Percentiles rank a stretch among this genome's conserved stretches.
Conservation (phyloP, 2,329 filamentous ascomycete species). For the Amylocarpus encephaloides region DNA sequence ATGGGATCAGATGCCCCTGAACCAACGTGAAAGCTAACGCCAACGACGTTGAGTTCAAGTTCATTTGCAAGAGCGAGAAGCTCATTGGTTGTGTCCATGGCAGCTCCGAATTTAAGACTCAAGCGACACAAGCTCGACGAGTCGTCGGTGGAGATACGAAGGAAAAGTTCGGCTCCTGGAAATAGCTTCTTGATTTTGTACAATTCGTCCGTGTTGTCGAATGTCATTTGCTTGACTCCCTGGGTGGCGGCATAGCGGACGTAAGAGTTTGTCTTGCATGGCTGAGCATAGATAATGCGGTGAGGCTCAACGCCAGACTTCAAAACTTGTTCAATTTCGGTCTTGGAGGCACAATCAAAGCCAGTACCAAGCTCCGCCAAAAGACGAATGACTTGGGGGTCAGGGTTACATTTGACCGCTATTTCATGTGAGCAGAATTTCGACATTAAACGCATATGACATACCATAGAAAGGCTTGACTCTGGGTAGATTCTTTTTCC, state of each 20-base stretch:
- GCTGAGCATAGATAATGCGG: constrained; percentile 97
- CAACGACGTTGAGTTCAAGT: constrained; percentile 82
- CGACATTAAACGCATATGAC: constrained; percentile 46
- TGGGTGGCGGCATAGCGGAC: constrained; percentile 79
- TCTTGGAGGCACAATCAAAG: constrained; percentile 97
- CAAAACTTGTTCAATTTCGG: constrained; percentile 90
- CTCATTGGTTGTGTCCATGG: constrained; percentile 70
- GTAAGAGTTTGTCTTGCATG: constrained; percentile 99
- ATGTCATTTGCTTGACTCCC: constrained; percentile 96
- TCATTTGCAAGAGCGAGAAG: constrained; percentile 75
- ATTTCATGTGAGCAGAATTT: constrained; percentile 16
- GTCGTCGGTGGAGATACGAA: constrained; percentile 95
- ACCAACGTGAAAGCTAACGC: constrained; percentile 96
- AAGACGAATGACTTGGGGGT: constrained; percentile 80
- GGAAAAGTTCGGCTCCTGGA: constrained; percentile 81
- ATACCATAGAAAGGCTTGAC: constrained; percentile 95
- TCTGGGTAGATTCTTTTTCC: constrained; percentile 88
- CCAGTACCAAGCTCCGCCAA: constrained; percentile 84
- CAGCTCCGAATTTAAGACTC: constrained; percentile 95
- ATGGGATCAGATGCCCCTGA: constrained; percentile 92
- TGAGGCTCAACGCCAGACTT: constrained; percentile 74
- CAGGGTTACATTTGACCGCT: constrained; percentile 99
- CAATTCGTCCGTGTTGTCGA: constrained; percentile 96
- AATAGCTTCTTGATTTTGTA: constrained; percentile 95
- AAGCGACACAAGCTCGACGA: constrained; percentile 89